Evolutionary conservation across 2,329 filamentous ascomycete genomes (phyloP).

Genomic region (Penicillium olsonii): DNA sequence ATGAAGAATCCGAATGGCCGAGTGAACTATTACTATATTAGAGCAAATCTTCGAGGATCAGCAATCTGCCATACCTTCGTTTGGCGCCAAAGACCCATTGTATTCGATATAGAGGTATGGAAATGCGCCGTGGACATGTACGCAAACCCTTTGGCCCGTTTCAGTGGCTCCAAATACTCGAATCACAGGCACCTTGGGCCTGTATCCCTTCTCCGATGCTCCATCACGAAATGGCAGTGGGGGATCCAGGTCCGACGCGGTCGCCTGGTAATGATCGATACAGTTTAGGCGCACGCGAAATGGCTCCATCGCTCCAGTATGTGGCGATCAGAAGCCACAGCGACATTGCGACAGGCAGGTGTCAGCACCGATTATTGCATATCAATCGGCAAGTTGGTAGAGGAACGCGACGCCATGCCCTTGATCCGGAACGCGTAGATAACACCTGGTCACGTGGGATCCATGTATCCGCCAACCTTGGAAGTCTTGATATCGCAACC

Average conservation of each 20-base stretch:
- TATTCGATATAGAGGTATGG: slow-evolving; percentile 96
- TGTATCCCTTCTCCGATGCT: slow-evolving; percentile 60
- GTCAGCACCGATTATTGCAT: slow-evolving; percentile 4
- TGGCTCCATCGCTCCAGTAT: slow-evolving; percentile 58
- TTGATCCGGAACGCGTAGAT: slow-evolving; percentile 21
- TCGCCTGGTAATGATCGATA: slow-evolving; percentile 89
- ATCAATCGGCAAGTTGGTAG: background rate
- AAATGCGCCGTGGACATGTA: slow-evolving; percentile 92
- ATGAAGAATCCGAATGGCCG: slow-evolving; percentile 76
- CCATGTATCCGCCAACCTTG: slow-evolving; percentile 8
- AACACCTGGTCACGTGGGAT: slow-evolving; percentile 35
- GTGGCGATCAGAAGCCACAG: slow-evolving; percentile 23
- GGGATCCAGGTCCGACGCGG: slow-evolving; percentile 78
- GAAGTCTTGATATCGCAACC: slow-evolving; percentile 7
- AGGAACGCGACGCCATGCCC: slow-evolving; percentile 8
- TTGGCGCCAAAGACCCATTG: slow-evolving; percentile 64
- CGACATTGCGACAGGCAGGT: slow-evolving; percentile 23
- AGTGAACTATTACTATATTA: slow-evolving; percentile 57
- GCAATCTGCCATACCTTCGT: slow-evolving; percentile 60
- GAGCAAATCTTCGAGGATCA: slow-evolving; percentile 7
- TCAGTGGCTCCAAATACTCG: slow-evolving; percentile 91
- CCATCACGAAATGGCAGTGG: slow-evolving; percentile 67
- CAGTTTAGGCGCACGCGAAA: slow-evolving; percentile 94
- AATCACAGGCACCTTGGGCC: slow-evolving; percentile 79
- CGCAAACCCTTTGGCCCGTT: slow-evolving; percentile 93